Evolutionary conservation across 768 basidiomycete genomes (phyloP).

Genomic region (Lactifluus echinatus): DNA sequence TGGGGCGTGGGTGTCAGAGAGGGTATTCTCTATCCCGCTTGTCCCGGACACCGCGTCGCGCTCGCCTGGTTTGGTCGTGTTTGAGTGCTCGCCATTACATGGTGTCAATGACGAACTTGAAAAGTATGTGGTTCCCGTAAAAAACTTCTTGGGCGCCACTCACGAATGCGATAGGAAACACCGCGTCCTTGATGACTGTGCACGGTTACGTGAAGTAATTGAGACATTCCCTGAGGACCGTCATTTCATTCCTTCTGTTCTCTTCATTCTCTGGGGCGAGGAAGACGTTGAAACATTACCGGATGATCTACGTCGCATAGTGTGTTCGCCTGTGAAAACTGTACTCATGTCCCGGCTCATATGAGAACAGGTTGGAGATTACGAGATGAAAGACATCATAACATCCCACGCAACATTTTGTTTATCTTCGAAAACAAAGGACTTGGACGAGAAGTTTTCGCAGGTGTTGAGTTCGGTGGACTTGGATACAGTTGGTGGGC

Average conservation of each 20-base stretch:
- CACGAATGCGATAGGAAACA: conserved; percentile 45
- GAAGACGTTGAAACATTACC: conserved; percentile 30
- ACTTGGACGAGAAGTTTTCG: conserved; percentile 50
- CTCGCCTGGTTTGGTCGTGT: conserved; percentile 58
- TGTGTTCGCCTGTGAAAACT: conserved; percentile 25
- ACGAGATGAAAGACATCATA: conserved; percentile 36
- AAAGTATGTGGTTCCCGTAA: conserved; percentile 35
- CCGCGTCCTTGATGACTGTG: conserved; percentile 61
- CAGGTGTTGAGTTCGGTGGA: conserved; percentile 33
- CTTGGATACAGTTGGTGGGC: conserved; percentile 50
- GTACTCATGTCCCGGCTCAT: background rate
- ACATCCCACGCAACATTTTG: conserved; percentile 37
- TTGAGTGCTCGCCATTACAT: conserved; percentile 63
- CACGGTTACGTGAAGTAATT: conserved; percentile 58
- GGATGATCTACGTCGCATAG: conserved; percentile 54
- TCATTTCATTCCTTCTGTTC: conserved; percentile 53
- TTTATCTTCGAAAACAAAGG: conserved; percentile 43
- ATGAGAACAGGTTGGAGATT: conserved; percentile 37
- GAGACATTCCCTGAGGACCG: conserved; percentile 43
- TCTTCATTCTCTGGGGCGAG: conserved; percentile 55
- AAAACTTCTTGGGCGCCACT: background rate
- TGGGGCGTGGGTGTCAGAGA: conserved; percentile 52
- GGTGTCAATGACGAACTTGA: conserved; percentile 56
- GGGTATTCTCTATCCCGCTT: conserved; percentile 53
- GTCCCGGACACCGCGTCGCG: conserved; percentile 22